Base-by-base conservation (phyloP, 345 rosid genomes). In the Microcos paniculata region DNA sequence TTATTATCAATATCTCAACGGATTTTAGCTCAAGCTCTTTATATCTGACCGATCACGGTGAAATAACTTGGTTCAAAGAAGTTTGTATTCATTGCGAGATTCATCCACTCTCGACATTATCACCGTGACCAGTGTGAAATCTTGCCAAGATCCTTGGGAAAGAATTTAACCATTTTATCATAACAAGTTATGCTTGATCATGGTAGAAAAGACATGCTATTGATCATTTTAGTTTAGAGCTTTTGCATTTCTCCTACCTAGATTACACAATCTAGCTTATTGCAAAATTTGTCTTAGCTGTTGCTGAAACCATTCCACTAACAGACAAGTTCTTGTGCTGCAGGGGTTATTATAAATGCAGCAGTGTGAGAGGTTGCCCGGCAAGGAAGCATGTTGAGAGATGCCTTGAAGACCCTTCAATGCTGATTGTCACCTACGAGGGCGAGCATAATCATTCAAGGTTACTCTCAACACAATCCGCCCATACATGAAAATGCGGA, bases 371-470 rank as follows among this genome's bases (percentile, higher is more conserved):
- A 86, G 93, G 94, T 18, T 92, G 94, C 80, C 94, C 97, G 0
- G 97, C 97, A 40, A 89, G 93, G 85, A 92, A 92, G 85, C 97
- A 90, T 43, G 97, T 92, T 6, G 97, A 92, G 86, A 85, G 94
- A 75, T 88, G 97, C 80, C 49, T 83, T 40, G 93, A 90, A 79
- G 94, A 92, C 23, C 88, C 93, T 58, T 81, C 97, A 1, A 90
- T 90, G 97, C 79, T 92, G 53, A 87, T 88, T 75, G 92, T 92
- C 51, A 92, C 93, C 1, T 92, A 92, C 45, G 94, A 92, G 86
- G 93, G 92, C 0, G 94, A 90, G 56, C 97, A 92, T 75, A 92
- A 83, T 43, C 97, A 92, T 80, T 84, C 94, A 56, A 83, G 90
- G 82, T 63, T 83, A 64, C 72, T 78, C 75, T 77, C 84, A 45